A percentile compares a stretch with the other conserved stretches of the same genome.
These are phyloP conservation scores for Adansonia rubrostipa DNA, from an alignment of 441 rosid species.

Conservation along the genomic window DNA sequence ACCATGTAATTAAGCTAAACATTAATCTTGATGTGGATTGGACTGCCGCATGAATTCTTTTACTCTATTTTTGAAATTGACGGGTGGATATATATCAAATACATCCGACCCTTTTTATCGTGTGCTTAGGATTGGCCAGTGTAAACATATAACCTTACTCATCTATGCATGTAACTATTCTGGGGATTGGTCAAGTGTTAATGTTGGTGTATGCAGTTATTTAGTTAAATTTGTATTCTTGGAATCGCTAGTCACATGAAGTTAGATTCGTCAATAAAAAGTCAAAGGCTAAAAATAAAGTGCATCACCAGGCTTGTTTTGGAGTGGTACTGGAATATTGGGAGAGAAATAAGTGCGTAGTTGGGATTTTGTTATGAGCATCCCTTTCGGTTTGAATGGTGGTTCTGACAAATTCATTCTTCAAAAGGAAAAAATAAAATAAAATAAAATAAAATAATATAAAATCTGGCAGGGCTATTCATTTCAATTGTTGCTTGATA, in stretches of 20 bases:
- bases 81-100: neutral
- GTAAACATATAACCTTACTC: neutral
- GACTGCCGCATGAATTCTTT: neutral
- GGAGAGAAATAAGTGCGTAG: neutral
- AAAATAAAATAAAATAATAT: neutral
- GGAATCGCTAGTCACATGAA: neutral
- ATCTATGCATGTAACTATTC: neutral
- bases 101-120: neutral
- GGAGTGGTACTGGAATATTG: neutral
- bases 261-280: neutral
- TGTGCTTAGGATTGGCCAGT: neutral
- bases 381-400: neutral
- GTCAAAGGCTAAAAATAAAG: neutral
- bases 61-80: neutral
- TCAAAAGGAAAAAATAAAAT: neutral
- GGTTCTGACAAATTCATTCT: neutral
- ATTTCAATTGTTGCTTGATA: neutral
- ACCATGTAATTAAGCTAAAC: neutral
- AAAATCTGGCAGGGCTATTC: neutral
- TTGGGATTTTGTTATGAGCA: neutral
- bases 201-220: neutral
- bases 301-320: neutral
- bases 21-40: neutral
- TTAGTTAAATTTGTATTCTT: neutral
- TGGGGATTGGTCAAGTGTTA: neutral